Base-by-base conservation (phyloP, 2,329 filamentous ascomycete genomes). In the Clarireedia paspali region DNA sequence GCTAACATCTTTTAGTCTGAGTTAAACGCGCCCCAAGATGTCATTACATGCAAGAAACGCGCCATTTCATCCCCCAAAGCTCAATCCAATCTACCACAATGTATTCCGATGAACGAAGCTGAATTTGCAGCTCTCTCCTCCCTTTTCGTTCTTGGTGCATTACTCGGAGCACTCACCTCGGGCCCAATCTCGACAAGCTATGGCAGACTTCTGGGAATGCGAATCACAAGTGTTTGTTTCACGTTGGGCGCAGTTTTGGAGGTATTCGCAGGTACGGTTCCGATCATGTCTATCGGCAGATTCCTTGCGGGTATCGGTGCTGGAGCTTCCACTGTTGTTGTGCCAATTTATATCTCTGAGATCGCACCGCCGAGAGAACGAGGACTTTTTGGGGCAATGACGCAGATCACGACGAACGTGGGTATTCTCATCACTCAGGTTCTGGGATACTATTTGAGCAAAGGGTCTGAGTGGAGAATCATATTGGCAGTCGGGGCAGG, bases 291-390 rank as follows among this genome's bases (percentile, higher is more conserved):
- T 0, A 60, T 88, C 15, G 94, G 92, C 5, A 81, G 94, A 23
- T 75, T 96, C 23, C 68, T 97, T 14, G 86, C 88, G 7, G 94
- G 94, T 10, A 69, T 95, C 1, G 91, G 89, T 6, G 91, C 91
- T 5, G 94, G 94, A 23, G 89, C 91, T 2, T 83, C 91, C 1
- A 92, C 94, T 2, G 94, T 99, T 20, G 89, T 96, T 38, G 91
- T 95, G 2, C 94, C 94, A 0, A 82, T 99, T 20, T 99, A 95
- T 75, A 90, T 99, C 63, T 91, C 90, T 47, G 94, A 99, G 71
- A 81, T 96, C 26, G 86, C 91, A 0, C 94, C 92, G 4, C 83
- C 83, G 0, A 74, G 77, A 15, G 81, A 86, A 62, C 82, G 85
- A 54, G 91, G 91, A 5, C 83, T 95, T 60, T 97, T 96, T 67